Evolutionary conservation across 805 yeast genomes (phyloP).

Genomic region (Hanseniaspora hatyaiensis): DNA sequence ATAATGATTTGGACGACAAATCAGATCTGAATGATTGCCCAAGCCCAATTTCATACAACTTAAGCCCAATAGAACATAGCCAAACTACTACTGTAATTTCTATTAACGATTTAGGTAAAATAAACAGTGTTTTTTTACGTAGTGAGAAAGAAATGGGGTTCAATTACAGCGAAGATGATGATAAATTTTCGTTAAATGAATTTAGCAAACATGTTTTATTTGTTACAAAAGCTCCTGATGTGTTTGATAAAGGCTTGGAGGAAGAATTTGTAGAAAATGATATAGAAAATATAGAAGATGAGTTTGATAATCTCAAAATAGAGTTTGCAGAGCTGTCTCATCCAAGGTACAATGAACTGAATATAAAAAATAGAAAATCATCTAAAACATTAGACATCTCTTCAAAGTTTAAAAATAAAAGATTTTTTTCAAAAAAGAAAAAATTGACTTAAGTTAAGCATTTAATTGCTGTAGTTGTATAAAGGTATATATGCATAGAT

Average conservation of each 20-base stretch:
- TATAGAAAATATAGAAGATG: constrained; percentile 3
- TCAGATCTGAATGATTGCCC: constrained; percentile 7
- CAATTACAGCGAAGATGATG: not conserved
- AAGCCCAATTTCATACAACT: constrained; percentile 2
- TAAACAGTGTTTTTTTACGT: constrained; percentile 3
- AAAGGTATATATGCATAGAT: too few species aligned
- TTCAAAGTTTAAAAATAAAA: constrained; percentile 73
- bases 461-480: not conserved
- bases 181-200: too few species aligned
- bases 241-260: not conserved
- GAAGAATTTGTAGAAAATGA: not conserved
- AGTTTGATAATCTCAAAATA: not conserved
- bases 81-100: not conserved
- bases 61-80: too few species aligned
- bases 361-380: constrained; percentile 48
- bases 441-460: not conserved
- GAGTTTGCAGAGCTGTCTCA: not conserved
- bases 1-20: constrained; percentile 8
- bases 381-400: constrained; percentile 55
- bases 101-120: constrained; percentile 4
- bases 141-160: constrained; percentile 7
- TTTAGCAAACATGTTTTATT: not conserved
- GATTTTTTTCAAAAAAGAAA: constrained; percentile 65
- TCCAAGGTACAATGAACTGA: too few species aligned
- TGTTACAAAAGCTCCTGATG: not conserved